Evolutionary conservation across 768 basidiomycete genomes (phyloP), one percentile per base, ranked within the genome.

Genomic region (Astraeus odoratus): DNA sequence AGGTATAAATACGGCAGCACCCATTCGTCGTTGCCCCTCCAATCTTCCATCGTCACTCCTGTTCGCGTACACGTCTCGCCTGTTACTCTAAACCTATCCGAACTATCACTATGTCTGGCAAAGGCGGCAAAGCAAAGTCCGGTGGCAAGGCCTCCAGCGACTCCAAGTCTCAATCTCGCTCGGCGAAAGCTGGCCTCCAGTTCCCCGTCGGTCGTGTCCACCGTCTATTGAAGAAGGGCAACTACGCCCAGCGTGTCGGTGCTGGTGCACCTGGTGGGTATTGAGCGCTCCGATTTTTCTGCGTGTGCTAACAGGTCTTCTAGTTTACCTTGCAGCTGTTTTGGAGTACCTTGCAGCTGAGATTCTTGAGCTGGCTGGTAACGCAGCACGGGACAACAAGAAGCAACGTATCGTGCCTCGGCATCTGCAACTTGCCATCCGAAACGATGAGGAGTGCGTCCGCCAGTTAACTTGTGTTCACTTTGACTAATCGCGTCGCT

Each of bases 401-500:
- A 74, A 80, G 57, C 71, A 75, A 25, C 76, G 78, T 70, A 80
- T 81, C 57, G 74, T 79, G 15, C 80, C 79, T 46, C 75, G 80
- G 49, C 79, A 81, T 67, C 60, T 81, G 50, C 79, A 81, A 59
- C 68, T 81, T 57, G 80, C 80, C 52, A 78, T 81, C 59, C 73
- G 80, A 50, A 77, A 79, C 59, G 77, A 79, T 53, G 77, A 79
- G 53, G 77, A 74, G 68, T 72, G 26, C 26, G 58, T 46, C 10
- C 25, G 13, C 51, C 43, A 12, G 2, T 8, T 3, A 24, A 5
- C 19, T 16, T 15, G n/a, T 19, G 4, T 33, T 12, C 22, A 3
- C 0, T 0, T 34, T 33, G 8, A 2, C 22, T 46, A n/a, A 51
- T 8, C n/a, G 6, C 24, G 1, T 9, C 1, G 24, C 6, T 29